Evolutionary conservation across 2,329 filamentous ascomycete species (phyloP), one percentile per base, ranked within the genome.

Genomic region (Penicillium sp.): DNA sequence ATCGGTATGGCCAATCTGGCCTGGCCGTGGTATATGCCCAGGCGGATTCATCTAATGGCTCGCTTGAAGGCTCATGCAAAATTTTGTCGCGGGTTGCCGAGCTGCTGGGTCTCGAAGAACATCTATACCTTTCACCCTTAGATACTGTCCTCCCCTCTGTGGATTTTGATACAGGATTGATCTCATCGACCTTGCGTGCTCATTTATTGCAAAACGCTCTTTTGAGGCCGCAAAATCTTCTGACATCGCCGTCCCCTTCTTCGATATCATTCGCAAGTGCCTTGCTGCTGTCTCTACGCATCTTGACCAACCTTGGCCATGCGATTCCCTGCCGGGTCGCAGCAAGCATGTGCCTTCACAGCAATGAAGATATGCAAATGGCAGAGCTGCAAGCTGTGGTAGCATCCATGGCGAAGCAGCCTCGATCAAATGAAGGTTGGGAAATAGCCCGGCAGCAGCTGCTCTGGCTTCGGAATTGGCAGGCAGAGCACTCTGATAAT

Each of bases 381-480:
- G 73, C 73, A 7, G 75, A 87, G 55, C 66, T 87, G 6, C 77
- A 79, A 52, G 81, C 75, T 52, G 75, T 85, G n/a, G 68, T 88
- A 7, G 77, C 80, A 47, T 73, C 75, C 2, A 72, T 83, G 24
- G 63, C 73, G 13, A 75, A 73, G 10, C 70, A 79, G 24, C 75
- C 77, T 48, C 76, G 71, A 44, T 74, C 80, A 53, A 76, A 77
- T 13, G 73, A 78, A 29, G 72, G 79, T 53, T 86, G 83, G 84
- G 67, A 63, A 35, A 68, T 67, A 9, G 76, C 80, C 21, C 77
- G 84, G 49, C 68, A 74, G 8, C 80, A 81, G 60, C 62, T 88
- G 13, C 71, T 86, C 8, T 88, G 85, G 85, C 76, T 88, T 7
- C 84, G 82, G 73, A 79, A 81, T 61, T 88, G 86, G 86, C 80